Conservation (phyloP, 1,284 basidiomycete genomes). For the Ganoderma meredithae region DNA sequence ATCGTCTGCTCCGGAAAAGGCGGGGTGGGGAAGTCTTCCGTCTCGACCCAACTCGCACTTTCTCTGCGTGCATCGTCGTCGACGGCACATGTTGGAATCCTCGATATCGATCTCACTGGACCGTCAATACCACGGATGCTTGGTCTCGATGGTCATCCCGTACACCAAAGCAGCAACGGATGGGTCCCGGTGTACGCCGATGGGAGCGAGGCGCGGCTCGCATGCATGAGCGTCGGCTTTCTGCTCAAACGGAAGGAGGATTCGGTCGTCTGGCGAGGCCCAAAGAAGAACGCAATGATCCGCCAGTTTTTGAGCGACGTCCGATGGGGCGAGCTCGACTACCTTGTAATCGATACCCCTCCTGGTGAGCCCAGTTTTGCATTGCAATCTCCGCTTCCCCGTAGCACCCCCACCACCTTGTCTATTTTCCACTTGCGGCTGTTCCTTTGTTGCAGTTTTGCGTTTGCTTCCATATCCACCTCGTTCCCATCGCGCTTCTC, state of each 20-base stretch:
- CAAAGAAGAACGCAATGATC: conserved; percentile 99
- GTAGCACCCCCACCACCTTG: background rate
- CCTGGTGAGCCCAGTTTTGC: conserved; percentile 66
- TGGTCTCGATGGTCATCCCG: conserved; percentile 85
- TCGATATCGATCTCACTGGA: conserved; percentile 97
- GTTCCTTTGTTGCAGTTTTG: background rate
- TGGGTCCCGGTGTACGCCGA: conserved; percentile 99
- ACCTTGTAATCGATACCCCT: conserved; percentile 96
- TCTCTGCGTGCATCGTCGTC: conserved; percentile 78
- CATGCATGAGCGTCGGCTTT: conserved; percentile 98
- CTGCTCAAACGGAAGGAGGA: conserved; percentile 90
- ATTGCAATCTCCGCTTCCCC: background rate
- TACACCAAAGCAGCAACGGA: conserved; percentile 93
- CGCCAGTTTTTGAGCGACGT: conserved; percentile 97
- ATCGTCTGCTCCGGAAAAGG: conserved; percentile 97
- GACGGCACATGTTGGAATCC: conserved; percentile 82
- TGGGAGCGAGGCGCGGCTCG: conserved; percentile 71
- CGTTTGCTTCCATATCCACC: conserved; percentile 1
- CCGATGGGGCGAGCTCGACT: conserved; percentile 96
- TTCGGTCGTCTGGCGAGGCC: conserved; percentile 97
- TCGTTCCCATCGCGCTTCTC: background rate
- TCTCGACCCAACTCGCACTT: conserved; percentile 92
- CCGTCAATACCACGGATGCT: conserved; percentile 98
- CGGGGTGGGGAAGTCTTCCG: conserved; percentile 97
- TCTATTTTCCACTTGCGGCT: background rate